Evolutionary conservation across 441 rosid species (phyloP).

Genomic region (Erodium trifolium): DNA sequence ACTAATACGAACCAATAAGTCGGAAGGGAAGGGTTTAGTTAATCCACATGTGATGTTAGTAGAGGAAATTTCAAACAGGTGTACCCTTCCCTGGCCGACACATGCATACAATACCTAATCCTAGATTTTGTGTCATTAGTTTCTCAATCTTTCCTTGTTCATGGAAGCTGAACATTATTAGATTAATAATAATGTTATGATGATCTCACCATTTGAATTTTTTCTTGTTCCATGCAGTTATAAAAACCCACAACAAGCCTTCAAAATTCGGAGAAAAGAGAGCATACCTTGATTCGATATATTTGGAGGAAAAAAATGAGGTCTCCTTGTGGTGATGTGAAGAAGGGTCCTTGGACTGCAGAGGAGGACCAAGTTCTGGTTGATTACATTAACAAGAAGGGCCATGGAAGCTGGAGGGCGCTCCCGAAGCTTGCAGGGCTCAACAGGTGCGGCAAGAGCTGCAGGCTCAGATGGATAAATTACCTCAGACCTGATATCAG

Average conservation of each 20-base stretch:
- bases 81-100: background rate
- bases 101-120: slow-evolving; percentile 5
- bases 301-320: slow-evolving; percentile 18
- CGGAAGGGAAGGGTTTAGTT: background rate
- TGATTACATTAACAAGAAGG: slow-evolving; percentile 26
- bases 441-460: slow-evolving; percentile 41
- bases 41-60: slow-evolving; percentile 2
- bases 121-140: slow-evolving; percentile 1
- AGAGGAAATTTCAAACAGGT: background rate
- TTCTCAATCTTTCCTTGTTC: background rate
- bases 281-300: background rate
- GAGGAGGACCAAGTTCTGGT: slow-evolving; percentile 32
- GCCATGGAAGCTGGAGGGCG: slow-evolving; percentile 35
- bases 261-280: background rate
- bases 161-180: background rate
- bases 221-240: slow-evolving; percentile 7
- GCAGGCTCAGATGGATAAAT: slow-evolving; percentile 26
- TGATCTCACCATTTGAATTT: slow-evolving; percentile 19
- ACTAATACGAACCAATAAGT: background rate
- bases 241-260: background rate
- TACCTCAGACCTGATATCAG: slow-evolving; percentile 32
- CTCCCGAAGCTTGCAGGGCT: slow-evolving; percentile 35
- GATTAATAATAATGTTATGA: background rate
- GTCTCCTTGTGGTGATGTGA: slow-evolving; percentile 26
- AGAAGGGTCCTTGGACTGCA: slow-evolving; percentile 37